Evolutionary conservation across 192 early-diverging fungal species (phyloP).

Genomic region (Dissophora globulifera): DNA sequence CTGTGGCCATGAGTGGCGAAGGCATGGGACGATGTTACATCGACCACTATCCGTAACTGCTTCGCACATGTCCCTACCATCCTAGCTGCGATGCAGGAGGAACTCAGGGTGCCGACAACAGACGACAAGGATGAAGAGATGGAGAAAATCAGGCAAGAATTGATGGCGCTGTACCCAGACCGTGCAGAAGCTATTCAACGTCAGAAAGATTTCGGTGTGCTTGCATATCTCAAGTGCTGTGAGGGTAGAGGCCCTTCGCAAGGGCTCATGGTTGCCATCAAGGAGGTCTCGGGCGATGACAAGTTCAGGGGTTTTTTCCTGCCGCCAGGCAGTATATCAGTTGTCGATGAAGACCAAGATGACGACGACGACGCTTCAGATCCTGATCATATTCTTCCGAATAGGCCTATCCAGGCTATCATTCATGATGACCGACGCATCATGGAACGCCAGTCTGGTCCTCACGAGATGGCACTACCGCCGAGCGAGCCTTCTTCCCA

Average conservation of each 20-base stretch:
- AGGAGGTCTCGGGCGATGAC: not conserved
- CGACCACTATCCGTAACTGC: not conserved
- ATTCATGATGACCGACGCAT: not conserved
- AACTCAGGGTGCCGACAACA: not conserved
- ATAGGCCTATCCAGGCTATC: not conserved
- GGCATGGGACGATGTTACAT: not conserved
- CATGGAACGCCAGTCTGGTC: not conserved
- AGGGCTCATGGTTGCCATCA: not conserved
- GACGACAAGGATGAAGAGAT: not conserved
- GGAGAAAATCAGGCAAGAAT: not conserved
- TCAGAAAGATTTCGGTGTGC: conserved; percentile 5
- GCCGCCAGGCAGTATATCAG: not conserved
- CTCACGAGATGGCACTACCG: not conserved
- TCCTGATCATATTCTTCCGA: not conserved
- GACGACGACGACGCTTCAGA: not conserved
- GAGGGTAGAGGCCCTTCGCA: not conserved
- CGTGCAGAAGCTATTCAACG: not conserved
- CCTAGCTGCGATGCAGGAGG: not conserved
- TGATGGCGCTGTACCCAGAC: not conserved
- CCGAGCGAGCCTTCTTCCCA: not conserved
- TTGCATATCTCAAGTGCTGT: not conserved
- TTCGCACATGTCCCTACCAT: not conserved
- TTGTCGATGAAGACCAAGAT: not conserved
- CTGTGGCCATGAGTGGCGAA: not conserved
- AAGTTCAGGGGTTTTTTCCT: not conserved